Base-by-base conservation (phyloP, 352 stramenopile genomes). In the Blastocystis sp. region DNA sequence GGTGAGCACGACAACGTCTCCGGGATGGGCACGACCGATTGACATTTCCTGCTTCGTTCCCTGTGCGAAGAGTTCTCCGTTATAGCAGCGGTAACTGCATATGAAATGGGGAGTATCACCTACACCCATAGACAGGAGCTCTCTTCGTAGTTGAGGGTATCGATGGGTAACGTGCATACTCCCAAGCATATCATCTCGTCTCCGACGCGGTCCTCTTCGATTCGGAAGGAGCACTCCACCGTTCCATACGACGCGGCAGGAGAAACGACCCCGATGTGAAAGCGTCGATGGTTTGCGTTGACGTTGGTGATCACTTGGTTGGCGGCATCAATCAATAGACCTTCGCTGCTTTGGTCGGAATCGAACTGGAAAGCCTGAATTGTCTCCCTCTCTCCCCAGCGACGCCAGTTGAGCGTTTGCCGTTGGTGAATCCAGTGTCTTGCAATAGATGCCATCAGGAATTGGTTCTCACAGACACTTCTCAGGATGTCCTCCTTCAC, bases 111-210 rank as follows among this genome's bases (percentile, higher is more conserved):
- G n/a, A 14, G 14, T 72, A 6, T 6, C 32, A 42, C 36, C 14
- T 72, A 85, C 44, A 85, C 48, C 63, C 57, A 85, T 42, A 85
- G 71, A 1, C 21, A 56, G 11, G 27, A 21, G 36, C 56, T 85
- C 56, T 72, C 63, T 40, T 85, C 57, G 40, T 85, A 85, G 51
- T 85, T 75, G 21, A 59, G 27, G 1, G 21, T 69, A 6, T 71
- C 56, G 29, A 76, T 18, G n/a, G 57, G 57, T 36, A 46, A 36
- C 6, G 14, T 75, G 24, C 48, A 75, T 4, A 85, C 18, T 3
- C 75, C 75, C 9, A 85, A 49, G 44, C 75, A 85, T 1, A 67
- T 72, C 75, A 85, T 85, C 40, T 85, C 75, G 29, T 85, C 75
- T 14, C 54, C 54, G 32, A 72, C 53, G 21, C 44, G 38, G 59